Percentiles rank a stretch among this genome's conserved stretches.
phyloP scores from a whole-genome alignment of 352 stramenopile species.

The Phytopythium litorale region DNA sequence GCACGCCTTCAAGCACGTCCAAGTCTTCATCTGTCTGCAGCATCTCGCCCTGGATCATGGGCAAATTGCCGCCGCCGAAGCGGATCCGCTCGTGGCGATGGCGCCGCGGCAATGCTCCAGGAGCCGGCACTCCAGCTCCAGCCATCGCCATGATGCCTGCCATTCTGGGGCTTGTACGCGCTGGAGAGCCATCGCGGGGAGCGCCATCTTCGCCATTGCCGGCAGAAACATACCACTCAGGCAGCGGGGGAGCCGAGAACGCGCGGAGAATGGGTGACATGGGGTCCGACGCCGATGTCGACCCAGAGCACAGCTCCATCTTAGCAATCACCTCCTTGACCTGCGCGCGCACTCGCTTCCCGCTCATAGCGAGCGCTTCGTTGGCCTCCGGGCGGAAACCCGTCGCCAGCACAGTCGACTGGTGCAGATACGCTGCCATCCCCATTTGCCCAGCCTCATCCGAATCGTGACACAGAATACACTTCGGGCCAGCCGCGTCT shows the following conservation, averaged over 20 bases:
- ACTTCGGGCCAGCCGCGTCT: slow-evolving; percentile 45
- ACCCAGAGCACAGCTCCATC: slow-evolving; percentile 82
- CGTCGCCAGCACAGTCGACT: slow-evolving; percentile 79
- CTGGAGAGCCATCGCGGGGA: slow-evolving; percentile 30
- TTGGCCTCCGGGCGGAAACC: slow-evolving; percentile 72
- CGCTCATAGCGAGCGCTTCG: slow-evolving; percentile 44
- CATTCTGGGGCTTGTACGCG: slow-evolving; percentile 33
- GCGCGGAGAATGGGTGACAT: slow-evolving; percentile 55
- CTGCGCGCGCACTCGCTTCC: slow-evolving; percentile 50
- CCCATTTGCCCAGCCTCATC: slow-evolving; percentile 81
- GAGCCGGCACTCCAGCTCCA: slow-evolving; percentile 3
- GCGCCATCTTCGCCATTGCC: slow-evolving; percentile 43
- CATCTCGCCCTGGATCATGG: slow-evolving; percentile 55
- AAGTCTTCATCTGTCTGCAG: slow-evolving; percentile 66
- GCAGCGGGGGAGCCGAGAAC: slow-evolving; percentile 45
- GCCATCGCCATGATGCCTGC: neutral
- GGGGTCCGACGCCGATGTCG: slow-evolving; percentile 25
- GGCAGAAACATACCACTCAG: slow-evolving; percentile 65
- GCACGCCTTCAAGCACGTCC: slow-evolving; percentile 59
- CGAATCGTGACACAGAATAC: slow-evolving; percentile 84
- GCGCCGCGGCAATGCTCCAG: slow-evolving; percentile 16
- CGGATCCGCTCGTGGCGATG: slow-evolving; percentile 45
- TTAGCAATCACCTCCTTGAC: slow-evolving; percentile 78
- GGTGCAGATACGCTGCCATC: slow-evolving; percentile 80
- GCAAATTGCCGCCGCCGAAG: slow-evolving; percentile 30